phyloP scores from a whole-genome alignment of 352 stramenopile genomes.

The Phytophthora nicotianae region DNA sequence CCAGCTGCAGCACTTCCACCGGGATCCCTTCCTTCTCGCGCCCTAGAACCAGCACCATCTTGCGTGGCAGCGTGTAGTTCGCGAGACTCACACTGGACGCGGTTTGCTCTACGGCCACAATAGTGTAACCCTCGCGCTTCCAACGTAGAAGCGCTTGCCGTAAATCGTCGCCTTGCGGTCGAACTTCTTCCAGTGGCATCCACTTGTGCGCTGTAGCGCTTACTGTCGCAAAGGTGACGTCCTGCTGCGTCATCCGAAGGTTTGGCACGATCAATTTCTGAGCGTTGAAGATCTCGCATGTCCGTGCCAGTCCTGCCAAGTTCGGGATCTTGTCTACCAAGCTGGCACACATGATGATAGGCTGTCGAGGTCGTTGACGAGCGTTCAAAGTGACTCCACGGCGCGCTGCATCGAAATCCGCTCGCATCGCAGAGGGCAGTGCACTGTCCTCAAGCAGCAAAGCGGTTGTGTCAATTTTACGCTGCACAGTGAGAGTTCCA shows the following conservation, averaged over 20 bases:
- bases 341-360: constrained; percentile 80
- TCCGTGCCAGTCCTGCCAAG: constrained; percentile 92
- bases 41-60: constrained; percentile 94
- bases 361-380: constrained; percentile 57
- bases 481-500: constrained; percentile 55
- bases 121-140: constrained; percentile 90
- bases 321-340: constrained; percentile 97
- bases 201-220: constrained; percentile 94
- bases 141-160: constrained; percentile 50
- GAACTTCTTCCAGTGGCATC: constrained; percentile 94
- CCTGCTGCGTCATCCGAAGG: constrained; percentile 70
- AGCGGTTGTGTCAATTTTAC: constrained; percentile 78
- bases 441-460: constrained; percentile 68
- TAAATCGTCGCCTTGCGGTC: constrained; percentile 43
- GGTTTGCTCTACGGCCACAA: constrained; percentile 96
- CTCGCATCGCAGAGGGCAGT: constrained; percentile 55
- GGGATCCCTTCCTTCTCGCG: constrained; percentile 98
- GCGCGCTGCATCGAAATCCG: constrained; percentile 28
- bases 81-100: constrained; percentile 88
- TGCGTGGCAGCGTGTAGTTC: constrained; percentile 85
- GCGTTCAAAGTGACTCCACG: constrained; percentile 43
- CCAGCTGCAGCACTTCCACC: constrained; percentile 92
- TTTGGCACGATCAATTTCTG: constrained; percentile 91
- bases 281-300: constrained; percentile 95
- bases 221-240: constrained; percentile 92